Evolutionary conservation across 345 rosid species (phyloP).

Genomic region (Arabis hirsuta): DNA sequence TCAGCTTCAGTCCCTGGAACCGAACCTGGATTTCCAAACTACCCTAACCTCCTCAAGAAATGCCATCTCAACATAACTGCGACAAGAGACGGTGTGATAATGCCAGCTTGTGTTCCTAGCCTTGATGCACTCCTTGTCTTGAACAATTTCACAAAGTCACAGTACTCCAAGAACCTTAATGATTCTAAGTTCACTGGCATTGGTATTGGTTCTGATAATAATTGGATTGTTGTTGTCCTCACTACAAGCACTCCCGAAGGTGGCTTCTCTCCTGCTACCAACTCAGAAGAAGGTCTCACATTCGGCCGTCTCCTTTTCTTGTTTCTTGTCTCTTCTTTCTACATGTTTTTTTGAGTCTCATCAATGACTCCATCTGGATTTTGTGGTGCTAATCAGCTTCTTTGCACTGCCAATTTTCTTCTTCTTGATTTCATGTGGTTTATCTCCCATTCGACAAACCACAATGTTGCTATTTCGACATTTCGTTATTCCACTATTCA

Average conservation of each 20-base stretch:
- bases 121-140: conserved; percentile 62
- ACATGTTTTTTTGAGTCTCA: conserved; percentile 30
- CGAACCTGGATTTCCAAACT: conserved; percentile 60
- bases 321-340: conserved; percentile 18
- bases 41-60: conserved; percentile 52
- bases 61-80: conserved; percentile 68
- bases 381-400: not conserved
- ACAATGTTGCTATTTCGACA: no score
- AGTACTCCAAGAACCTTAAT: conserved; percentile 58
- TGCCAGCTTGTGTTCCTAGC: conserved; percentile 90
- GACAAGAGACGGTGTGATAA: conserved; percentile 63
- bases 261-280: conserved; percentile 46
- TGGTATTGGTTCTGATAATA: conserved; percentile 72
- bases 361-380: not conserved
- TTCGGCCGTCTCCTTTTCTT: conserved; percentile 13
- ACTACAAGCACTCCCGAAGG: conserved; percentile 71
- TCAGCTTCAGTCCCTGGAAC: conserved; percentile 80
- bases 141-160: conserved; percentile 69
- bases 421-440: not conserved
- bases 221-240: conserved; percentile 82
- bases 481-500: no score
- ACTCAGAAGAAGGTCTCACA: conserved; percentile 1
- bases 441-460: no score
- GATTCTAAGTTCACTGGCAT: conserved; percentile 67
- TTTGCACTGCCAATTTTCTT: not conserved